A percentile compares a stretch with the other conserved stretches of the same genome.
phyloP scores from a whole-genome alignment of 2,329 filamentous ascomycete genomes.

The Leptographium lundbergii region DNA sequence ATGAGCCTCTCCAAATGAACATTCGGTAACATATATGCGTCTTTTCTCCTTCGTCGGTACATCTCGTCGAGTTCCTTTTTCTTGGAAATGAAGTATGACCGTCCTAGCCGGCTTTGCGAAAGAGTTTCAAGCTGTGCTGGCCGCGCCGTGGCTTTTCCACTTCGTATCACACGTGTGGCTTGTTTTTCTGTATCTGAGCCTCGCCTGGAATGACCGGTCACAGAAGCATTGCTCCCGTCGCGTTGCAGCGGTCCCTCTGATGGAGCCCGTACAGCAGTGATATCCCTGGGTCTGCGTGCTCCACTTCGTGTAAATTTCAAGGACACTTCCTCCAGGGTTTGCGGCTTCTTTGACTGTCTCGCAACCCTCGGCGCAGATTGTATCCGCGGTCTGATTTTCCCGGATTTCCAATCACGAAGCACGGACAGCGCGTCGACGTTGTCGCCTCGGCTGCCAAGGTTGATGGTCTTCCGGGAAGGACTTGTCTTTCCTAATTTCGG shows the following conservation, averaged over 20 bases:
- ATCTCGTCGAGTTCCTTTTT: conserved; percentile 44
- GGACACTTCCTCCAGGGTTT: conserved; percentile 4
- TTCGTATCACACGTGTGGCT: not conserved
- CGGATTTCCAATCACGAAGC: conserved; percentile 43
- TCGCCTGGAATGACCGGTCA: not conserved
- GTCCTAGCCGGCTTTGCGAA: conserved; percentile 17
- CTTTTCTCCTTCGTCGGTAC: conserved; percentile 28
- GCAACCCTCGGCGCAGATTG: not conserved
- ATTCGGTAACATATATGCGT: conserved; percentile 13
- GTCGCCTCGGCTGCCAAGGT: conserved; percentile 47
- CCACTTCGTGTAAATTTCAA: not conserved
- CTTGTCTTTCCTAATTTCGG: conserved; percentile 39
- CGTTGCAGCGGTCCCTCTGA: not conserved
- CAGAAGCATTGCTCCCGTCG: not conserved
- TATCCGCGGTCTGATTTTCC: conserved; percentile 30
- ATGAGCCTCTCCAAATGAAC: conserved; percentile 24
- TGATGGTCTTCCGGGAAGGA: conserved; percentile 42
- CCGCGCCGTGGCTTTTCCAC: not conserved
- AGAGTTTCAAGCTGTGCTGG: conserved; percentile 45
- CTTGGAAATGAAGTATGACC: conserved; percentile 31
- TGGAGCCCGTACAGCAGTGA: not conserved
- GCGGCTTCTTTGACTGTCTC: not conserved
- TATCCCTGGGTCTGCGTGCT: not conserved
- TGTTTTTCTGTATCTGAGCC: not conserved
- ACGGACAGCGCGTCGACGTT: conserved; percentile 43